Conservation (phyloP, 257 asterid genomes). For the Ophiorrhiza pumila region DNA sequence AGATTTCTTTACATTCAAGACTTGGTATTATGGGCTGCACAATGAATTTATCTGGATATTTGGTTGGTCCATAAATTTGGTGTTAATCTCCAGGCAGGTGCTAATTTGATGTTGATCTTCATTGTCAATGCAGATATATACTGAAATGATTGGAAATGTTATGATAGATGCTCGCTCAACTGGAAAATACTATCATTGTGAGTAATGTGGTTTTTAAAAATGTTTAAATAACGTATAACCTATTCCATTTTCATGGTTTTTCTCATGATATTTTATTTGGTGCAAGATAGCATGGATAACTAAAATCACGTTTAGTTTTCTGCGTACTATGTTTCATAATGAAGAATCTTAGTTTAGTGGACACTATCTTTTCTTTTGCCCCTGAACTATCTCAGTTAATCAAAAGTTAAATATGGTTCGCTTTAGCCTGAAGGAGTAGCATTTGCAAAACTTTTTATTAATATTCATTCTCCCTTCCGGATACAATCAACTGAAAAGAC, state of each 20-base stretch:
- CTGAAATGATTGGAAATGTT: conserved; percentile 93
- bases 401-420: not conserved
- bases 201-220: conserved; percentile 23
- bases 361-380: not conserved
- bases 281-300: not conserved
- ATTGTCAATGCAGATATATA: conserved; percentile 64
- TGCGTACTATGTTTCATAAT: not conserved
- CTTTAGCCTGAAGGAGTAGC: too few relatives aligned
- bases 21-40: not conserved
- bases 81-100: not conserved
- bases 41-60: not conserved
- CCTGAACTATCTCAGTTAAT: not conserved
- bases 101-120: conserved; percentile 5
- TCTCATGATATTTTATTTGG: not conserved
- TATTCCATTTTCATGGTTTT: not conserved
- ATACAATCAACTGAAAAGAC: not conserved
- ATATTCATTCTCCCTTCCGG: not conserved
- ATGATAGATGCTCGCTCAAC: conserved; percentile 98
- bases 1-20: not conserved
- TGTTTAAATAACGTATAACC: not conserved
- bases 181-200: conserved; percentile 97
- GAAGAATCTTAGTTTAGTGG: not conserved
- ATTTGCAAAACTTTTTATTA: too few relatives aligned
- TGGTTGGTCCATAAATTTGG: not conserved
- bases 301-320: not conserved